A percentile compares a stretch with the other conserved stretches of the same genome.
These are phyloP conservation scores for Yarrowia divulgata DNA, from an alignment of 805 yeast species.

Conservation along the genomic window DNA sequence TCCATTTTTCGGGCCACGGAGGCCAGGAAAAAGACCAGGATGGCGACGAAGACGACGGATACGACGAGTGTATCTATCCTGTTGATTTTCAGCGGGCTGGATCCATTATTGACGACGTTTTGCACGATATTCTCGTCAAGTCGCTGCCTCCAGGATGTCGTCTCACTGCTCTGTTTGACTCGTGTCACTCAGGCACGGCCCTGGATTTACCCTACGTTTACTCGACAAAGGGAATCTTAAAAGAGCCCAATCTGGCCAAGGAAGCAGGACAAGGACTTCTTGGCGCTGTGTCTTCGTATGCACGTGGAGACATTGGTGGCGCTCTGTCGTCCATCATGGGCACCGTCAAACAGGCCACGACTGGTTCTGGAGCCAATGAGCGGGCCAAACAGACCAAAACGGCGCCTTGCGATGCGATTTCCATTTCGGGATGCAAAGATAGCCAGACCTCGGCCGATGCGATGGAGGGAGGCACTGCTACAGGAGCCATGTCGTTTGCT, in stretches of 20 bases:
- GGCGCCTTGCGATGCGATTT: slow-evolving; percentile 78
- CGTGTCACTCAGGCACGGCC: slow-evolving; percentile 87
- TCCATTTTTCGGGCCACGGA: slow-evolving; percentile 90
- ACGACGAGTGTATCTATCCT: slow-evolving; percentile 76
- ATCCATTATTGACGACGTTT: slow-evolving; percentile 72
- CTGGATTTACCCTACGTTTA: slow-evolving; percentile 81
- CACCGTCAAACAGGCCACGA: slow-evolving; percentile 49
- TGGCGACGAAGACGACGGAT: slow-evolving; percentile 79
- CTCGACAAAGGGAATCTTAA: slow-evolving; percentile 81
- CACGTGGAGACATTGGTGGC: slow-evolving; percentile 63
- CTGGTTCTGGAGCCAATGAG: slow-evolving; percentile 53
- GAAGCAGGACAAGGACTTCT: slow-evolving; percentile 75
- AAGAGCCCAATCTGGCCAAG: slow-evolving; percentile 79
- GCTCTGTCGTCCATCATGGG: slow-evolving; percentile 54
- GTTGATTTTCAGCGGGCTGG: slow-evolving; percentile 74
- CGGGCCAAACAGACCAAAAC: slow-evolving; percentile 62
- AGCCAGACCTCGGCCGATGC: slow-evolving; percentile 87
- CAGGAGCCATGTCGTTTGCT: slow-evolving; percentile 88
- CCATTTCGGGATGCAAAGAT: slow-evolving; percentile 83
- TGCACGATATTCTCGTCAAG: slow-evolving; percentile 74
- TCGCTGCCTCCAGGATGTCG: slow-evolving; percentile 77
- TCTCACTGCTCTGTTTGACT: slow-evolving; percentile 80
- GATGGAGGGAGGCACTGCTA: slow-evolving; percentile 68
- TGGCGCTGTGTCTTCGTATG: slow-evolving; percentile 64
- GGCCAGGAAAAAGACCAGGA: slow-evolving; percentile 72